Evolutionary conservation across 139 green algal genomes (phyloP).

Genomic region (Nannochloris sp.): DNA sequence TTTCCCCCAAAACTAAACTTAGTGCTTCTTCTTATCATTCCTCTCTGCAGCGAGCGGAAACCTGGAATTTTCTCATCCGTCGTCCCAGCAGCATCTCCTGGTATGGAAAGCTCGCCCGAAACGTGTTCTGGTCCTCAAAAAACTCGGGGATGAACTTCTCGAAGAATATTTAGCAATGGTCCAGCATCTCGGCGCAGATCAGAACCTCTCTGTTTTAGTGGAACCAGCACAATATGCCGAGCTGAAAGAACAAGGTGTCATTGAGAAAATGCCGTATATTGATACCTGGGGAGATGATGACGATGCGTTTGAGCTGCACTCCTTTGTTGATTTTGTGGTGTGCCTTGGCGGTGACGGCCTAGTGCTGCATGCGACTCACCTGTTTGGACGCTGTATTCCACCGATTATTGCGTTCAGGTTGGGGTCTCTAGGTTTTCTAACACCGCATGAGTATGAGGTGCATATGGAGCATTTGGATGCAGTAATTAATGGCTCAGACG

Average conservation of each 20-base stretch:
- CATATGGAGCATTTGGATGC: constrained; percentile 63
- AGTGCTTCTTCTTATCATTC: background rate
- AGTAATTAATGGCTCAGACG: constrained; percentile 70
- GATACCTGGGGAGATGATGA: constrained; percentile 51
- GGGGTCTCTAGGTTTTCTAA: constrained; percentile 96
- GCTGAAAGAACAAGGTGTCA: constrained; percentile 7
- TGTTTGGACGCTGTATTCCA: constrained; percentile 61
- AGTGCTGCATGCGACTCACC: constrained; percentile 82
- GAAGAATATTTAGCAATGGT: constrained; percentile 58
- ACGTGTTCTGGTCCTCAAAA: constrained; percentile 94
- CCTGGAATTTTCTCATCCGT: constrained; percentile 82
- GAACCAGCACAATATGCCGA: constrained; percentile 70
- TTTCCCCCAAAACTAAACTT: no score
- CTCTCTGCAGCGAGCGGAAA: constrained; percentile 51
- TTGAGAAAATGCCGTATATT: constrained; percentile 5
- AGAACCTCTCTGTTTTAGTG: constrained; percentile 77
- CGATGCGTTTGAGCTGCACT: constrained; percentile 32
- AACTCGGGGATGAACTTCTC: constrained; percentile 81
- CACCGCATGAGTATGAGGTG: constrained; percentile 68
- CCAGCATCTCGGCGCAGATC: constrained; percentile 52
- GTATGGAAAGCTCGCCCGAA: constrained; percentile 84
- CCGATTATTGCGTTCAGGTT: constrained; percentile 90
- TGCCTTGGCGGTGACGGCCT: constrained; percentile 95
- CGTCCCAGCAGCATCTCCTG: constrained; percentile 94
- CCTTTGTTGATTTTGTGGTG: constrained; percentile 90